A percentile compares a stretch with the other conserved stretches of the same genome.
phyloP scores from a whole-genome alignment of 371 early-diverging fungal genomes.

The Mortierella sp. region DNA sequence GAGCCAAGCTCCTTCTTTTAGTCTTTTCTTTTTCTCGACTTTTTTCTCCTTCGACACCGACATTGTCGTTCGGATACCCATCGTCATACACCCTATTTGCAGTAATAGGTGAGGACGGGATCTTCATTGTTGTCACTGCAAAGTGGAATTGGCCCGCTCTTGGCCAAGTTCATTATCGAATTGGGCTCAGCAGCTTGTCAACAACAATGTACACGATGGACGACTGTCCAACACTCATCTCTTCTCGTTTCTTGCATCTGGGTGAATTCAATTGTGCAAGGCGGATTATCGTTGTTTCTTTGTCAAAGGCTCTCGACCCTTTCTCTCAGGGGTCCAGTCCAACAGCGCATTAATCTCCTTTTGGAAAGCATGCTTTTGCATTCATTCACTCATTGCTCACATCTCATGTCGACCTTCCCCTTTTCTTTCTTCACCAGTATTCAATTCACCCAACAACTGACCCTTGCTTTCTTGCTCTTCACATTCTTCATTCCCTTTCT shows the following conservation, averaged over 20 bases:
- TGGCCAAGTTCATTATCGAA: background rate
- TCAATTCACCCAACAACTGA: background rate
- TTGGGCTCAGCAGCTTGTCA: constrained; percentile 5
- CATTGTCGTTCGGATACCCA: background rate
- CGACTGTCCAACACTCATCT: background rate
- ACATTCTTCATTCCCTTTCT: background rate
- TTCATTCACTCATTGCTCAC: background rate
- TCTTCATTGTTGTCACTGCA: background rate
- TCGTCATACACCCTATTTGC: background rate
- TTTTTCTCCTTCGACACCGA: background rate
- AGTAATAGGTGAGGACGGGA: background rate
- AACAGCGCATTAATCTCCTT: constrained; percentile 16
- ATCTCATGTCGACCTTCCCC: background rate
- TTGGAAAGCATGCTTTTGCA: background rate
- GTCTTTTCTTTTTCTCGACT: no score
- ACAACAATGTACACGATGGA: background rate
- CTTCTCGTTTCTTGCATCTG: background rate
- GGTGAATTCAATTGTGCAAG: background rate
- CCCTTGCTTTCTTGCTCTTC: constrained; percentile 1
- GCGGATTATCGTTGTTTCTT: constrained; percentile 16
- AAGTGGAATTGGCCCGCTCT: background rate
- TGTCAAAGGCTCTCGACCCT: background rate
- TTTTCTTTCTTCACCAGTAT: background rate
- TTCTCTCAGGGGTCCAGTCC: background rate
- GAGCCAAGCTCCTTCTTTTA: background rate